Percentiles rank a stretch among this genome's conserved stretches.
These are phyloP conservation scores for Microsporum audouinii DNA, from an alignment of 2,329 filamentous ascomycete genomes.

Conservation along the genomic window DNA sequence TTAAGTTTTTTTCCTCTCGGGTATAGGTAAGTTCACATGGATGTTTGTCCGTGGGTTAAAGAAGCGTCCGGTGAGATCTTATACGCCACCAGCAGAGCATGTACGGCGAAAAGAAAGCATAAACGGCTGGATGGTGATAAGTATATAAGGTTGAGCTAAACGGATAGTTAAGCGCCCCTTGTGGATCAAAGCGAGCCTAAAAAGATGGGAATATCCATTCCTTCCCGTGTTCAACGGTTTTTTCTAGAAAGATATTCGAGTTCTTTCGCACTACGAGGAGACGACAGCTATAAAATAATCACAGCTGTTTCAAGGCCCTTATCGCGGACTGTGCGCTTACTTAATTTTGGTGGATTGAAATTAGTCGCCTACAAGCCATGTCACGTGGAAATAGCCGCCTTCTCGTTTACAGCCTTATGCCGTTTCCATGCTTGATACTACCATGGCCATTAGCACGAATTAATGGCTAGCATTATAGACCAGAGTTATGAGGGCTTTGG, in stretches of 20 bases:
- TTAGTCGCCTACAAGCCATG: no score
- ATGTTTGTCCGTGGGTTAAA: not conserved
- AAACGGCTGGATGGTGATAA: not conserved
- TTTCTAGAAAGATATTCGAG: not conserved
- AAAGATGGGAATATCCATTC: not conserved
- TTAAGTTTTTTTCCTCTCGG: not conserved
- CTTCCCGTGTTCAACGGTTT: not conserved
- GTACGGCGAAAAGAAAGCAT: not conserved
- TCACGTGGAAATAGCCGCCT: no score
- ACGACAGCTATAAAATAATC: slow-evolving; percentile 23
- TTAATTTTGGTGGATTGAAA: no score
- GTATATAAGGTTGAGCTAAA: not conserved
- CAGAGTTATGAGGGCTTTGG: no score
- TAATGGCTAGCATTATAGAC: no score
- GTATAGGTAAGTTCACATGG: no score
- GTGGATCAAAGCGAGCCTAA: not conserved
- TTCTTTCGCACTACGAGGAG: slow-evolving; percentile 18
- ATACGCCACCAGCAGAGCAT: not conserved
- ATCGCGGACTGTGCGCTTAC: no score
- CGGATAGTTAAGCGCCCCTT: not conserved
- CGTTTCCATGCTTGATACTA: not conserved
- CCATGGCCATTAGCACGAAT: no score
- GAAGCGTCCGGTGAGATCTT: not conserved
- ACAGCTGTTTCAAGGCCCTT: no score
- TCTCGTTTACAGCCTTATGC: no score